Conservation (phyloP, 352 stramenopile genomes). For the Globisporangium canariense region DNA sequence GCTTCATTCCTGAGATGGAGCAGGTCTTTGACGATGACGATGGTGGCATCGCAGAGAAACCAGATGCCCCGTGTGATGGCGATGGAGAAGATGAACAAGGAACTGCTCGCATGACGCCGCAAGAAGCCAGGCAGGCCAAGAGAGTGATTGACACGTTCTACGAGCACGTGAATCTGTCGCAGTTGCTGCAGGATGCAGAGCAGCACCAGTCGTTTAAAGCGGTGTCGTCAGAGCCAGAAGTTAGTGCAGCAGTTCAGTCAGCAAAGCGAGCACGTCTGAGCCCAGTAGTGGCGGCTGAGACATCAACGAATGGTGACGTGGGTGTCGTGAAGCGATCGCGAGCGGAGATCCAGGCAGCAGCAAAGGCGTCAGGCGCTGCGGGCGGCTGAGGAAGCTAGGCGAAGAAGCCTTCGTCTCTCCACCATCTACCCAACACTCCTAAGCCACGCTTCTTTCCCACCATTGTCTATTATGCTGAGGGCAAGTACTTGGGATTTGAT, state of each 20-base stretch:
- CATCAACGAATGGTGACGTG: background rate
- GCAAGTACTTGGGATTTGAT: background rate
- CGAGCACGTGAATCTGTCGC: constrained; percentile 30
- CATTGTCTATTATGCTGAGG: background rate
- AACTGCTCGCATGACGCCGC: constrained; percentile 19
- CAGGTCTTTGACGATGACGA: constrained; percentile 17
- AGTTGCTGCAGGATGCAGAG: constrained; percentile 30
- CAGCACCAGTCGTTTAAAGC: constrained; percentile 15
- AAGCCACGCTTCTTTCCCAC: background rate
- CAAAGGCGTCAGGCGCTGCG: constrained; percentile 29
- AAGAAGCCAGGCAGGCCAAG: constrained; percentile 19
- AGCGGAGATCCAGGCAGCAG: constrained; percentile 36
- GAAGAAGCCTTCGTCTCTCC: background rate
- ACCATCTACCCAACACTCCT: background rate
- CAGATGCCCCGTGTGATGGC: constrained; percentile 1
- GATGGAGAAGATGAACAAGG: background rate
- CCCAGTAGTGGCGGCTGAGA: background rate
- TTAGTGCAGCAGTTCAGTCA: background rate
- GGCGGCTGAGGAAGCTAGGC: constrained; percentile 24
- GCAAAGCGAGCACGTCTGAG: background rate
- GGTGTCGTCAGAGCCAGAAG: background rate
- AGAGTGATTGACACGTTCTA: constrained; percentile 42
- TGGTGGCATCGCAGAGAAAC: background rate
- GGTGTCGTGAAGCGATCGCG: constrained; percentile 23
- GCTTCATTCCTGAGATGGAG: constrained; percentile 77